Percentiles rank a stretch among this genome's conserved stretches.
phyloP scores from a whole-genome alignment of 2,329 filamentous ascomycete genomes.

The Lecanosticta acicola region DNA sequence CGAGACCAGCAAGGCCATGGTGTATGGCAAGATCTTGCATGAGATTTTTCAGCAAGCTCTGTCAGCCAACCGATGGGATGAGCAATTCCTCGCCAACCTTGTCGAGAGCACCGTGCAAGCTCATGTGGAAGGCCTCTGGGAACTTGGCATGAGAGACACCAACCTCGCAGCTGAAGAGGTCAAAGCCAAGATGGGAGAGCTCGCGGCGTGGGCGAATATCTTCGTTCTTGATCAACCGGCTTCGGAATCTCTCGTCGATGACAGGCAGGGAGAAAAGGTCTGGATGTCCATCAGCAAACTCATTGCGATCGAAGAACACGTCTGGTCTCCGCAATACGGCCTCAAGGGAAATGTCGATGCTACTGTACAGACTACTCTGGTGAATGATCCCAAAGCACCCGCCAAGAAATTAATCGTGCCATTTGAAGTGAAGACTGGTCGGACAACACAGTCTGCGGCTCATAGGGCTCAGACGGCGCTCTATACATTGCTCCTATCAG shows the following conservation, averaged over 20 bases:
- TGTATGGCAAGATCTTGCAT: slow-evolving; percentile 91
- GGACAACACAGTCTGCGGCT: slow-evolving; percentile 66
- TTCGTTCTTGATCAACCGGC: slow-evolving; percentile 71
- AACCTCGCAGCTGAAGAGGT: slow-evolving; percentile 72
- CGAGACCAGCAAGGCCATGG: slow-evolving; percentile 69
- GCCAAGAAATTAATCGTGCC: slow-evolving; percentile 64
- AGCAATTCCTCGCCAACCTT: slow-evolving; percentile 57
- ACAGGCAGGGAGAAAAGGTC: slow-evolving; percentile 68
- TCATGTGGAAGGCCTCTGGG: slow-evolving; percentile 84
- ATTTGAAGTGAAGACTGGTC: slow-evolving; percentile 93
- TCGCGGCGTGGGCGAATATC: slow-evolving; percentile 74
- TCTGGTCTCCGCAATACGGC: slow-evolving; percentile 97
- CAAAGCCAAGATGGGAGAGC: slow-evolving; percentile 71
- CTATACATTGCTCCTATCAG: slow-evolving; percentile 86
- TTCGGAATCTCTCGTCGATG: slow-evolving; percentile 68
- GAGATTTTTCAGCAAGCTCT: slow-evolving; percentile 92
- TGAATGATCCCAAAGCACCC: slow-evolving; percentile 60
- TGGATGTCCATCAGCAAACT: slow-evolving; percentile 87
- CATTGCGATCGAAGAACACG: slow-evolving; percentile 92
- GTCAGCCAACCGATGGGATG: slow-evolving; percentile 74
- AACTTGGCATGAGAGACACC: slow-evolving; percentile 66
- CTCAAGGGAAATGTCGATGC: slow-evolving; percentile 97
- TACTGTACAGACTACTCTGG: slow-evolving; percentile 81
- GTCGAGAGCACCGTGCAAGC: slow-evolving; percentile 66
- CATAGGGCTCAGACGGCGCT: slow-evolving; percentile 92